Conservation (phyloP, 2,329 filamentous ascomycete genomes). For the Diaporthe citri region DNA sequence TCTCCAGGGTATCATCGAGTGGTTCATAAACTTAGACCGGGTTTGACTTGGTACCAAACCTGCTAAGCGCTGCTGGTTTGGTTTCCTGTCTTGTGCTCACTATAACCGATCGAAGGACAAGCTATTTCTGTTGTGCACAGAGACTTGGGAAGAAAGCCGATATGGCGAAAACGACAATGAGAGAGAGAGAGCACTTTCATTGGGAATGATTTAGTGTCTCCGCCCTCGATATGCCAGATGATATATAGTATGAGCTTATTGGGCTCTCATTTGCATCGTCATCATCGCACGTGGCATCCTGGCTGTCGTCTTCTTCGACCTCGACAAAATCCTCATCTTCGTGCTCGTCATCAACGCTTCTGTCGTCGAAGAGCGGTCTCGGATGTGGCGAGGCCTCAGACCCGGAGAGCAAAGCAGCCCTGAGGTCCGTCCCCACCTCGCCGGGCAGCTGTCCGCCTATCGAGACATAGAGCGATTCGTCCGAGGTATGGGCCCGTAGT, state of each 20-base stretch:
- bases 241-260: not conserved
- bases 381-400: slow-evolving; percentile 12
- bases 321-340: not conserved
- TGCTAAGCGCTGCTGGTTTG: too few relatives aligned
- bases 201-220: not conserved
- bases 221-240: not conserved
- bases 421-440: not conserved
- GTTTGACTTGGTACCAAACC: too few relatives aligned
- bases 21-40: not conserved
- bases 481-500: not conserved
- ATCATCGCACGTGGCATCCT: not conserved
- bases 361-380: not conserved
- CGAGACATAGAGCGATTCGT: slow-evolving; percentile 1
- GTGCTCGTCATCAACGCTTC: not conserved
- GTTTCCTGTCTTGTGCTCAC: not conserved
- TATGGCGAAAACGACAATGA: not conserved
- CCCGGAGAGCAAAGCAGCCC: slow-evolving; percentile 2
- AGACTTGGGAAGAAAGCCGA: not conserved
- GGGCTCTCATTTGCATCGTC: not conserved
- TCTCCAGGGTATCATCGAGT: not conserved
- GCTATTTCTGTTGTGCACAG: not conserved
- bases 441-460: not conserved
- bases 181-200: not conserved
- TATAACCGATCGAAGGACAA: not conserved
- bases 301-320: not conserved